A percentile compares a stretch with the other conserved stretches of the same genome.
phyloP scores from a whole-genome alignment of 257 asterid species.

The Echium plantagineum region DNA sequence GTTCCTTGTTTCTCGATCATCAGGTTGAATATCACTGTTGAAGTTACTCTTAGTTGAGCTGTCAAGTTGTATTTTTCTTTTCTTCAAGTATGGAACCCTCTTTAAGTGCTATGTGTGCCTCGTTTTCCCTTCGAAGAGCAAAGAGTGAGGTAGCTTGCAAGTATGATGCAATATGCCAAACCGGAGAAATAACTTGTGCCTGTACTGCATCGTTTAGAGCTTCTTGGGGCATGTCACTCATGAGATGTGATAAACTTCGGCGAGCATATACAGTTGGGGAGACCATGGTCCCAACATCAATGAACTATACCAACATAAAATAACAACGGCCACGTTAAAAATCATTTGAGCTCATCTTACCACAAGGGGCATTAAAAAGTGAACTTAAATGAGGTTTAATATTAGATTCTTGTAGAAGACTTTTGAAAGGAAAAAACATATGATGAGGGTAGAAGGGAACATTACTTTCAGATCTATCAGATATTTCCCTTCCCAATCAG shows the following conservation, averaged over 20 bases:
- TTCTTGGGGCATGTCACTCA: slow-evolving; percentile 67
- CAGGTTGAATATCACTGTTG: slow-evolving; percentile 16
- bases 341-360: background rate
- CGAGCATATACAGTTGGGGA: slow-evolving; percentile 42
- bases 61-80: slow-evolving; percentile 33
- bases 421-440: background rate
- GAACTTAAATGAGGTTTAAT: background rate
- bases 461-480: background rate
- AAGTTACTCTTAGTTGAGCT: slow-evolving; percentile 6
- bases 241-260: slow-evolving; percentile 50
- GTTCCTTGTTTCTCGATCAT: slow-evolving; percentile 1
- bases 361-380: background rate
- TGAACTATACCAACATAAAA: slow-evolving; percentile 21
- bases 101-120: slow-evolving; percentile 69
- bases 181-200: slow-evolving; percentile 65
- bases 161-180: slow-evolving; percentile 75
- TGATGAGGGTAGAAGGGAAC: background rate
- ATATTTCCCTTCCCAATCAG: background rate
- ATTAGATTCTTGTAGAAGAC: background rate
- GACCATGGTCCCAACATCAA: slow-evolving; percentile 33
- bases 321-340: background rate
- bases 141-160: slow-evolving; percentile 83
- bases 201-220: slow-evolving; percentile 85
- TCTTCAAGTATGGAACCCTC: slow-evolving; percentile 78
- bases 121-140: slow-evolving; percentile 65